A percentile compares a stretch with the other conserved stretches of the same genome.
phyloP scores from a whole-genome alignment of 768 basidiomycete species.

The Rhodosporidiobolus sp. region DNA sequence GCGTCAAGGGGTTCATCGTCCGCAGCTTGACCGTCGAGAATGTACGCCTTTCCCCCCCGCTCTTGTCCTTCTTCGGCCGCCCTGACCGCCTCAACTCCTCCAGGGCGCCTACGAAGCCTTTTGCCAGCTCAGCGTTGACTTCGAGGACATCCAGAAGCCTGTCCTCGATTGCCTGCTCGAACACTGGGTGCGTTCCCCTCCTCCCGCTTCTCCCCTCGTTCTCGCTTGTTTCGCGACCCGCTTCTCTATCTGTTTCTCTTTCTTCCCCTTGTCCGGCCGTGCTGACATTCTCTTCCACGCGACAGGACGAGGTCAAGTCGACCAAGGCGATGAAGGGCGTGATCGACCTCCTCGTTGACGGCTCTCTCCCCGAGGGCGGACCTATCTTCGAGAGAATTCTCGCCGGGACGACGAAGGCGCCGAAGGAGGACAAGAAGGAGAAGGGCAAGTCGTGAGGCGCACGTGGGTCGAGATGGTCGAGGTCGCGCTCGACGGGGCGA shows the following conservation, averaged over 20 bases:
- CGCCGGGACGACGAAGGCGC: conserved; percentile 7
- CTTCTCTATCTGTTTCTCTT: too few species aligned
- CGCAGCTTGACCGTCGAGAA: conserved; percentile 15
- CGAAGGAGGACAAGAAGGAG: too few species aligned
- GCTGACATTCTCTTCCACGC: background rate
- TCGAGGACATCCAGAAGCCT: background rate
- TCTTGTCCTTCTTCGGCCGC: too few species aligned
- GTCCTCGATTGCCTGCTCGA: background rate
- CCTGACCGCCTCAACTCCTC: too few species aligned
- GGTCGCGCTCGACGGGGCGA: too few species aligned
- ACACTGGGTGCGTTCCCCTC: conserved; percentile 2
- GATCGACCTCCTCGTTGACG: background rate
- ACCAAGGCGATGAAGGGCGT: conserved; percentile 23
- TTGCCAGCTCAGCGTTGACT: background rate
- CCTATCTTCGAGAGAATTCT: background rate
- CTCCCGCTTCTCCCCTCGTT: too few species aligned
- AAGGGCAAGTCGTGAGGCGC: too few species aligned
- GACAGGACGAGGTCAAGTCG: background rate
- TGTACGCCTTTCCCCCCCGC: background rate
- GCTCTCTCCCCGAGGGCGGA: background rate
- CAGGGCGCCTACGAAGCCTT: conserved; percentile 19
- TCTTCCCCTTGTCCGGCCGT: too few species aligned
- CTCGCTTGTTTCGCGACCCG: too few species aligned
- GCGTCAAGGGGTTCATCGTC: background rate
- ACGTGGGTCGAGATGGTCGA: too few species aligned